Base-by-base conservation (phyloP, 306 rosid species). In the Gastrolobium bilobum region DNA sequence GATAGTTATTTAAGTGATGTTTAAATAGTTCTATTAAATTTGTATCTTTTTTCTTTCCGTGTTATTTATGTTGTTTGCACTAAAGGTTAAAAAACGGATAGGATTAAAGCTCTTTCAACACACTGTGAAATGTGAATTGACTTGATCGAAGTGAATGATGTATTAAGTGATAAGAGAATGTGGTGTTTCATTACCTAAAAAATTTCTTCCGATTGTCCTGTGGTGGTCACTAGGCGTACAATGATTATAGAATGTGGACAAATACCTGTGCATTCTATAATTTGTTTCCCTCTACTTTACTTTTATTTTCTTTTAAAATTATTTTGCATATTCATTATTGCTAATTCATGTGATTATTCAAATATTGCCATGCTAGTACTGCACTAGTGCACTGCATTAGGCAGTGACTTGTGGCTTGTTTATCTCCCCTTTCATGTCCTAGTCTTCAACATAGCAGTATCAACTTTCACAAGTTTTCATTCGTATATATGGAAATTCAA, bases 301-400 rank as follows among this genome's bases (percentile, higher is more conserved):
- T 50, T 75, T 65, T 47, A 11, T 7, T 57, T 40, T 40, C 13
- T 20, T 20, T 42, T 40, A 40, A 35, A 43, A 6, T 52, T 65
- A 20, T 47, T 42, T 50, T 60, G 63, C 8, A 46, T 5, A 44
- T 80, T 57, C 15, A 4, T 20, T 33, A 0, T 30, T 38, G 64
- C 31, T 52, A 42, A 60, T 52, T 79, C 11, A 2, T n/a, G 42
- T 61, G 58, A 75, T 79, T 50, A 6, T 68, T 84, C 60, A 35
- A 74, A 68, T 59, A 47, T 68, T 38, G 48, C 37, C 9, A 9
- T n/a, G 29, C 66, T 20, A 15, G 35, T 60, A 7, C 52, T 68
- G 60, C 48, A 60, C 11, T 60, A 7, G 44, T 68, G 60, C 48
- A 60, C 11, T 51, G 11, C 50, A 54, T 67, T 10, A 73, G 39